These are phyloP conservation scores for Oryza australiensis DNA, from an alignment of 176 grass and related monocot genomes.

Conservation along the genomic window DNA sequence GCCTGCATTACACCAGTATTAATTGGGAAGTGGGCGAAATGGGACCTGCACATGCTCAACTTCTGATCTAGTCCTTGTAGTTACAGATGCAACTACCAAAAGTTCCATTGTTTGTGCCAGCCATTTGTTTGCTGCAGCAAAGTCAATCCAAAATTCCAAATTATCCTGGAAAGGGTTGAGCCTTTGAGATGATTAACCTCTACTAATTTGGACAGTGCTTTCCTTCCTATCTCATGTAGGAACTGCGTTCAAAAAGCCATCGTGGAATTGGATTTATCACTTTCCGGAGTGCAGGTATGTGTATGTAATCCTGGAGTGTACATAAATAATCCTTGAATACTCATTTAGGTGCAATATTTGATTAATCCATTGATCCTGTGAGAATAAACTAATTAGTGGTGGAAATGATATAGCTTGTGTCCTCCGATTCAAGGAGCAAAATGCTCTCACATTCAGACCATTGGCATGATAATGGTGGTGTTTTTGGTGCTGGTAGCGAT, in stretches of 20 bases:
- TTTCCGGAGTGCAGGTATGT: slow-evolving; percentile 64
- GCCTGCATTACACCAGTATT: background rate
- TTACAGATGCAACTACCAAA: background rate
- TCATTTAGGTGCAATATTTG: too few species aligned
- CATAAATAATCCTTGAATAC: too few species aligned
- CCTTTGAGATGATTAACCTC: slow-evolving; percentile 14
- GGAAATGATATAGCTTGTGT: background rate
- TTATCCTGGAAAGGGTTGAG: background rate
- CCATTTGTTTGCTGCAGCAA: background rate
- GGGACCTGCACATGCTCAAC: background rate
- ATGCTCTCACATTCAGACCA: background rate
- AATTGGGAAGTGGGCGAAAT: background rate
- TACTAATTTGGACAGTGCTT: slow-evolving; percentile 20
- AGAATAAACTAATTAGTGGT: background rate
- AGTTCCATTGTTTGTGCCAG: background rate
- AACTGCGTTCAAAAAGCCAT: slow-evolving; percentile 71
- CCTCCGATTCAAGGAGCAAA: slow-evolving; percentile 2
- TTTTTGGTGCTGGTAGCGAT: background rate
- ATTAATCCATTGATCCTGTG: background rate
- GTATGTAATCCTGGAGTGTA: background rate
- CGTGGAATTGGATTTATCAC: slow-evolving; percentile 86
- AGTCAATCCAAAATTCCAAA: background rate
- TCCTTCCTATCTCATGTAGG: slow-evolving; percentile 39
- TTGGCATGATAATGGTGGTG: background rate
- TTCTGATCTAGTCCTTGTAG: background rate